phyloP scores from a whole-genome alignment of 805 yeast genomes.

The Starmerella geochares region DNA sequence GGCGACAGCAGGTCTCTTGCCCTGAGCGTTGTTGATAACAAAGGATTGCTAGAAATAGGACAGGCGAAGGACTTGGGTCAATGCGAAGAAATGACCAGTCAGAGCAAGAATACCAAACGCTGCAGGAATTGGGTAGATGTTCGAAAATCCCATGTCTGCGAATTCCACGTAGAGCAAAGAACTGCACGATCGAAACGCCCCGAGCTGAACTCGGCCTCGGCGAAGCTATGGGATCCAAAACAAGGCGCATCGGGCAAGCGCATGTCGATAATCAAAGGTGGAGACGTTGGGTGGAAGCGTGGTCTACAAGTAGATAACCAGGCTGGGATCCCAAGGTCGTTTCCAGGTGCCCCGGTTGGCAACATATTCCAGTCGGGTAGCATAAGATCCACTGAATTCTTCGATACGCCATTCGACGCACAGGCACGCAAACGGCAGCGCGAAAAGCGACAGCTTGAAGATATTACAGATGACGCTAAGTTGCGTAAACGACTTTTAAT shows the following conservation, averaged over 20 bases:
- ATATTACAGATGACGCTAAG: conserved; percentile 27
- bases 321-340: conserved; percentile 23
- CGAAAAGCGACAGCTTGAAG: conserved; percentile 24
- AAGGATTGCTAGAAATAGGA: conserved; percentile 64
- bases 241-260: conserved; percentile 29
- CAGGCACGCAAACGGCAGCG: conserved; percentile 29
- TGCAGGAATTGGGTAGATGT: conserved; percentile 57
- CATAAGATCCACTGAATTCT: conserved; percentile 34
- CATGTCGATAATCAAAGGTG: conserved; percentile 35
- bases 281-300: conserved; percentile 27
- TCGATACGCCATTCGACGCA: conserved; percentile 34
- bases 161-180: conserved; percentile 56
- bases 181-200: conserved; percentile 49
- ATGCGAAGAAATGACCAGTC: conserved; percentile 43
- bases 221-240: conserved; percentile 46
- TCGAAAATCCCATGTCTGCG: conserved; percentile 49
- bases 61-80: conserved; percentile 53
- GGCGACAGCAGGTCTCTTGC: conserved; percentile 34
- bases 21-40: conserved; percentile 42
- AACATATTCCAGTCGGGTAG: conserved; percentile 14
- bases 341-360: conserved; percentile 21
- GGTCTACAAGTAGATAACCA: conserved; percentile 28
- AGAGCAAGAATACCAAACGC: conserved; percentile 32
- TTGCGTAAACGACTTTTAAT: conserved; percentile 32
- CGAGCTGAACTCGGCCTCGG: conserved; percentile 58